phyloP scores from a whole-genome alignment of 139 green algal genomes.

The Chlamydomonas asymmetrica region DNA sequence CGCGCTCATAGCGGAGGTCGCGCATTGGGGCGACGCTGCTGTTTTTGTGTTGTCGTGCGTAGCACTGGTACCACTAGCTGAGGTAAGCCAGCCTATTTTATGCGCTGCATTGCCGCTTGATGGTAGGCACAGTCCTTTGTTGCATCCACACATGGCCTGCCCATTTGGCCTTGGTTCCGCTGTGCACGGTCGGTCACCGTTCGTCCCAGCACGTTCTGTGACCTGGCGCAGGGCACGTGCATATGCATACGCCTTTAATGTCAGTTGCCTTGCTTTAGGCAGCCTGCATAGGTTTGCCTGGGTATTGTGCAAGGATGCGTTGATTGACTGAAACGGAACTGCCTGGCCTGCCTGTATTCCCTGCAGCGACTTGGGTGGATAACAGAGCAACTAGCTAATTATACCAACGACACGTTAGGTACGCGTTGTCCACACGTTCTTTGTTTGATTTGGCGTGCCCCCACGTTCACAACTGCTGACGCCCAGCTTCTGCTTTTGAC shows the following conservation, averaged over 20 bases:
- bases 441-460: no score
- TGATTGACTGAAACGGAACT: background rate
- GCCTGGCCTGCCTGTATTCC: background rate
- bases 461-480: no score
- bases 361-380: slow-evolving; percentile 66
- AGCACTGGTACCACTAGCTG: slow-evolving; percentile 58
- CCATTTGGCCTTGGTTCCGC: no score
- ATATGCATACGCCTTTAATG: no score
- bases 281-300: slow-evolving; percentile 3
- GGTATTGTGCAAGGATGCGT: background rate
- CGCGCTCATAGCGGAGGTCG: slow-evolving; percentile 34
- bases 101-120: background rate
- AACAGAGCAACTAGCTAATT: slow-evolving; percentile 69
- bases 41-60: slow-evolving; percentile 53
- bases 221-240: no score
- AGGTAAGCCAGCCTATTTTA: slow-evolving; percentile 47
- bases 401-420: slow-evolving; percentile 67
- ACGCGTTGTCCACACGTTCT: no score
- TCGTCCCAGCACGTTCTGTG: no score
- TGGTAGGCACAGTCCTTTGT: background rate
- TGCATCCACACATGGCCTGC: no score
- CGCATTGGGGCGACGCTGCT: slow-evolving; percentile 37
- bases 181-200: no score
- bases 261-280: no score
- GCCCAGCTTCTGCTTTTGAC: no score